Base-by-base conservation (phyloP, 306 rosid species). In the Lathyrus tuberosus region DNA sequence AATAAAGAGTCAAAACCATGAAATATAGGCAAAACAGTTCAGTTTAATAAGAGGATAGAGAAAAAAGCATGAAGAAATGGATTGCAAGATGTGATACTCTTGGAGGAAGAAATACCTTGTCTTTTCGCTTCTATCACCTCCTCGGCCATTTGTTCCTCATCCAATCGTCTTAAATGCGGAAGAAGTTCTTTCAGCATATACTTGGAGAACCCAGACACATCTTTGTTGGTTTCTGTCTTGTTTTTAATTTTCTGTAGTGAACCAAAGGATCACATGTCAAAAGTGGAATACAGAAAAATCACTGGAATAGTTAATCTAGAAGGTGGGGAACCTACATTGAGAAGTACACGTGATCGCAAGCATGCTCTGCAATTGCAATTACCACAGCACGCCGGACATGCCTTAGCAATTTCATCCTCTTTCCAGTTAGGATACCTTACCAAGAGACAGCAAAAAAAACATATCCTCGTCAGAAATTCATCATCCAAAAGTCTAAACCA, bases 281-380 rank as follows among this genome's bases (percentile, higher is more conserved):
- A 13, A 22, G 24, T 33, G 35, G 5, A 30, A 24, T 30, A 67
- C n/a, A 44, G 56, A 66, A 22, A 48, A 38, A 38, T 15, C 53
- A 61, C 10, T 4, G 2, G 30, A 67, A 41, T 76, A 44, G 12
- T 28, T 41, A 68, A 53, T 72, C 2, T 24, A 93, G 85, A 70
- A 24, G 17, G 48, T 31, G 43, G 65, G 35, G 65, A 70, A 53
- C 87, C 73, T 17, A 88, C 97, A 0, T 82, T 17, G 2, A 73
- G 41, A 10, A 77, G 81, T 4, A 11, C 71, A 22, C 60, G 49
- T 33, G 86, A 76, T 5, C 89, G 80, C 85, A 93, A 64, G 70
- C 98, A 93, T 28, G 84, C 73, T 76, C 78, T 93, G 78, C 98
- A 93, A 62, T 93, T 93, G 83, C 97, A 93, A 80, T 85, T 88